Evolutionary conservation across 2,329 filamentous ascomycete genomes (phyloP).

Genomic region (Fusarium brevicatenulatum): DNA sequence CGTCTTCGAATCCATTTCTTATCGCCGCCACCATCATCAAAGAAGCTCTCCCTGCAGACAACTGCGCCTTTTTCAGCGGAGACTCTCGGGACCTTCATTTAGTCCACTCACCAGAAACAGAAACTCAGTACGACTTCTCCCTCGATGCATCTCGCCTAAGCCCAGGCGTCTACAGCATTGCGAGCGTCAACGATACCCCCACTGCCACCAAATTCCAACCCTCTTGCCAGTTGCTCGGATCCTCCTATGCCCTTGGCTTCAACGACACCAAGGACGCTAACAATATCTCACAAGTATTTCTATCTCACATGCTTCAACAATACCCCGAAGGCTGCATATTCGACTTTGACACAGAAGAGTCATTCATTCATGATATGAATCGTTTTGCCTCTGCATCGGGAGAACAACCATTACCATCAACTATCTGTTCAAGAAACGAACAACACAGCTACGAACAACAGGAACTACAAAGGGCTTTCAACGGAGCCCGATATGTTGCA

Average conservation of each 20-base stretch:
- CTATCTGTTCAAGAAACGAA: neutral
- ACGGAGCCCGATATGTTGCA: neutral
- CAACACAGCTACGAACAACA: neutral
- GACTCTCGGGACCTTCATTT: neutral
- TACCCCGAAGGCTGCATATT: neutral
- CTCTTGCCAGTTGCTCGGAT: neutral
- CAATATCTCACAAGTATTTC: neutral
- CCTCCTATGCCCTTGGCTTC: neutral
- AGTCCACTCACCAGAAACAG: neutral
- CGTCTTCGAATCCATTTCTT: neutral
- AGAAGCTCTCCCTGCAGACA: neutral
- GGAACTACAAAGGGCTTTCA: neutral
- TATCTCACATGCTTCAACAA: neutral
- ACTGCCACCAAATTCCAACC: neutral
- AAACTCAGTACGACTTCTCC: neutral
- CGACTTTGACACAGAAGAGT: neutral
- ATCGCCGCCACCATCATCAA: neutral
- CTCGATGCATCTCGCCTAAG: neutral
- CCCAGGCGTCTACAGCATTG: neutral
- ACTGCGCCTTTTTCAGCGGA: neutral
- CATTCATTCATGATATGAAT: too few relatives aligned
- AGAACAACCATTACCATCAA: neutral
- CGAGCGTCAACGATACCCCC: neutral
- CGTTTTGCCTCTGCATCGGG: neutral
- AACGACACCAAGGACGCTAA: fast-evolving